Base-by-base conservation (phyloP, 2,329 filamentous ascomycete genomes). In the Fonsecaea erecta region DNA sequence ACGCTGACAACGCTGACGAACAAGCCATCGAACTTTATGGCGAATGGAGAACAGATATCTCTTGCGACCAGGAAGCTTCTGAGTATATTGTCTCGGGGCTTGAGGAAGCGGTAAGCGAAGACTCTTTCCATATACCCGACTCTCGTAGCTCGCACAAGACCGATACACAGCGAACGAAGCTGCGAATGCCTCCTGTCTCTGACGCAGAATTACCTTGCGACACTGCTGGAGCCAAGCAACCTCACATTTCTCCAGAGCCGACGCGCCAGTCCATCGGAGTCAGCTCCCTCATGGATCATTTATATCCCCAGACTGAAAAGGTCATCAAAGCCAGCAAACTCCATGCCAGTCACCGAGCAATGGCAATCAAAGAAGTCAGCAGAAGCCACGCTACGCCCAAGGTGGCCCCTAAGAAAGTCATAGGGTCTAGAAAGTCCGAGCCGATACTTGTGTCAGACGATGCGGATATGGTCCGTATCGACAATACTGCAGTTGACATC, bases 251-350 rank as follows among this genome's bases (percentile, higher is more conserved):
- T 32, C 24, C 21, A 43, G 30, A 14, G 11, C 26, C 55, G 52
- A 28, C 52, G 14, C 60, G 60, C 24, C 40, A 54, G 26, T 63
- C 60, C n/a, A 63, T 68, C 21, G 55, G 60, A 8, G 5, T 59
- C 32, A 51, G 28, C 26, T 16, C 60, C 30, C 52, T 62, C 43
- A 35, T 61, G 43, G 63, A 65, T 30, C 48, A 65, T 21, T 34
- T 34, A 34, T 55, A 65, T 58, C 43, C 66, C 5, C 21, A 52
- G 16, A 37, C 52, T 28, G 51, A 52, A 26, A 64, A 37, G 21
- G 37, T 48, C 30, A 58, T 63, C 18, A 63, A 61, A 21, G 48
- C 37, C 24, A 14, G 57, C 18, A 59, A 60, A 28, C n/a, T 59
- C 18, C 46, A 46, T 18, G 30, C 28, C n/a, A 37, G 28, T 34